Base-by-base conservation (phyloP, 768 basidiomycete species). In the Lyophyllum decastes region DNA sequence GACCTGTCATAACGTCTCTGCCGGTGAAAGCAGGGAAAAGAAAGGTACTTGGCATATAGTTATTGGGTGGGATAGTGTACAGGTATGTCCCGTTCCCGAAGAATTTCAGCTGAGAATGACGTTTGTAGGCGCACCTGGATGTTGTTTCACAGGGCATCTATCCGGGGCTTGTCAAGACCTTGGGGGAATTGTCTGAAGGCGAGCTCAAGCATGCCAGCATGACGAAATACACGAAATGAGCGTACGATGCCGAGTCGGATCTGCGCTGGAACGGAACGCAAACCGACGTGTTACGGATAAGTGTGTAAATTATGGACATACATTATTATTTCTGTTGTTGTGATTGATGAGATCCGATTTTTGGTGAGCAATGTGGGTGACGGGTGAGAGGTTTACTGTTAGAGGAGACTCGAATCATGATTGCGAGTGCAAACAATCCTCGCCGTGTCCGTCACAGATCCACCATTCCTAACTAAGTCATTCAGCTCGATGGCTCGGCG, bases 61-160 rank as follows among this genome's bases (percentile, higher is more conserved):
- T 6, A 16, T 62, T 16, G 57, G 61, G 6, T 62, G 61, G 61
- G 58, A 59, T 19, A 59, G 51, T 43, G 47, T 59, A 14, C 38
- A 62, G 57, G 61, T 62, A 41, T 25, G 55, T 46, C 2, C 10
- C 0, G 14, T 22, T 30, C n/a, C 33, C 9, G 12, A 41, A n/a
- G 11, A 41, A 16, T 10, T 30, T 38, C 2, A 2, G 33, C 34
- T 45, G 10, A 26, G 26, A 11, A 25, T 10, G 38, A 41, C 25
- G 10, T 19, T 38, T 16, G 25, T 22, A 53, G 61, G 57, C 25
- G 2, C 61, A 61, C 17, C 8, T 22, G 8, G 54, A 58, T 44
- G 50, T 46, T 33, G 61, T 52, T 21, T 17, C 17, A 16, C 24
- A 47, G 12, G 56, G 52, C 0, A 48, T 12, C 9, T 17, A 50